Evolutionary conservation across 163 green algal genomes (phyloP).

Genomic region (Scenedesmus sp.): DNA sequence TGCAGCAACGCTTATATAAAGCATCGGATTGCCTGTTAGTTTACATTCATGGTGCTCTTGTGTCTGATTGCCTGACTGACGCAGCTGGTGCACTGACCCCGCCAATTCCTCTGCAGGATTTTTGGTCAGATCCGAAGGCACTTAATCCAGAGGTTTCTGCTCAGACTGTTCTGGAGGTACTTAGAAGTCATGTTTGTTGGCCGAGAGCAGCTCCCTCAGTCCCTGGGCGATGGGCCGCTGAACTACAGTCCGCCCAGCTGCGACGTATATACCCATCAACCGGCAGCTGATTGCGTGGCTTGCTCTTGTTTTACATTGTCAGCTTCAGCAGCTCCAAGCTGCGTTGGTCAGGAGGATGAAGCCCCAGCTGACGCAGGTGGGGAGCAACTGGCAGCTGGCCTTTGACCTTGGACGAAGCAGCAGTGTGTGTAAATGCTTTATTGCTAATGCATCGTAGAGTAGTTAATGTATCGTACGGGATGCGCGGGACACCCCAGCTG

Average conservation of each 20-base stretch:
- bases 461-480: neutral
- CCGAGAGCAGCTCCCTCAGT: neutral
- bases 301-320: neutral
- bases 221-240: neutral
- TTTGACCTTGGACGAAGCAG: neutral
- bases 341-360: neutral
- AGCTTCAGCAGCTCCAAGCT: neutral
- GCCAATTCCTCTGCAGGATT: neutral
- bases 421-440: neutral
- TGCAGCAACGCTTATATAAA: neutral
- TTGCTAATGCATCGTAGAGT: neutral
- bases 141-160: neutral
- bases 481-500: neutral
- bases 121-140: neutral
- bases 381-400: neutral
- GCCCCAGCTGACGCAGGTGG: neutral
- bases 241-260: neutral
- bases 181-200: neutral
- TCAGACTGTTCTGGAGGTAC: neutral
- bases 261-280: neutral
- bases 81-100: neutral
- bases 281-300: neutral
- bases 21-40: neutral
- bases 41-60: neutral
- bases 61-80: neutral